Conservation (phyloP, 2,329 filamentous ascomycete genomes). For the Colletotrichum sansevieriae region DNA sequence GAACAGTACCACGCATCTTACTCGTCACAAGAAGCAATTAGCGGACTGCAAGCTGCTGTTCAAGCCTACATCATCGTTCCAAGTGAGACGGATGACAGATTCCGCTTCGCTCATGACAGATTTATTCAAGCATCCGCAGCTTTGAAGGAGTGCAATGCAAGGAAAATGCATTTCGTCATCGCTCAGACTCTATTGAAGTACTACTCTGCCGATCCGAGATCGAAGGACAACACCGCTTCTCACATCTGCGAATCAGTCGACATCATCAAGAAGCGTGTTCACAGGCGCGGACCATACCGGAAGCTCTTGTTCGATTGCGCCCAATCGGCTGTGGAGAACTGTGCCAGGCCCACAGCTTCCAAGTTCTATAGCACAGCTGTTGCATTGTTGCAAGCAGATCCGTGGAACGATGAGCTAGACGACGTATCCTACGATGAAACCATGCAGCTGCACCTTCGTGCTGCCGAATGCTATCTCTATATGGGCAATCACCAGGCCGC, state of each 20-base stretch:
- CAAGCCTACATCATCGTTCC: constrained; percentile 78
- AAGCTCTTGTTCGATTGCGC: constrained; percentile 84
- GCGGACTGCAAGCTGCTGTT: constrained; percentile 81
- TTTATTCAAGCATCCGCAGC: constrained; percentile 82
- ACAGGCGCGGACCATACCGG: constrained; percentile 74
- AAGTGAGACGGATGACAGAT: constrained; percentile 86
- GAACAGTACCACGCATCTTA: constrained; percentile 58
- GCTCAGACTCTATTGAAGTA: constrained; percentile 85
- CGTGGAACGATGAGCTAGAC: constrained; percentile 77
- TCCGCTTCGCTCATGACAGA: constrained; percentile 89
- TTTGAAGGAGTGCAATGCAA: constrained; percentile 76
- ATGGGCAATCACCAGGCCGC: constrained; percentile 79
- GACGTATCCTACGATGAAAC: constrained; percentile 92
- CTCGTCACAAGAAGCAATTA: constrained; percentile 76
- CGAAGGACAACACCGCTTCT: constrained; percentile 79
- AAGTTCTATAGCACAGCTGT: constrained; percentile 86
- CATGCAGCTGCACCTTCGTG: constrained; percentile 80
- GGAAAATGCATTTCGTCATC: constrained; percentile 92
- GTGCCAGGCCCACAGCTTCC: constrained; percentile 83
- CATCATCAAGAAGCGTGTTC: constrained; percentile 77
- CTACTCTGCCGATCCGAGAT: constrained; percentile 67
- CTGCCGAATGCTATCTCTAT: constrained; percentile 86
- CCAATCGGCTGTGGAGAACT: constrained; percentile 82
- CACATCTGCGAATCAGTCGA: constrained; percentile 85
- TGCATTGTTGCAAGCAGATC: constrained; percentile 80